phyloP scores from a whole-genome alignment of 176 grass and related monocot species.

The Carex kokanica region DNA sequence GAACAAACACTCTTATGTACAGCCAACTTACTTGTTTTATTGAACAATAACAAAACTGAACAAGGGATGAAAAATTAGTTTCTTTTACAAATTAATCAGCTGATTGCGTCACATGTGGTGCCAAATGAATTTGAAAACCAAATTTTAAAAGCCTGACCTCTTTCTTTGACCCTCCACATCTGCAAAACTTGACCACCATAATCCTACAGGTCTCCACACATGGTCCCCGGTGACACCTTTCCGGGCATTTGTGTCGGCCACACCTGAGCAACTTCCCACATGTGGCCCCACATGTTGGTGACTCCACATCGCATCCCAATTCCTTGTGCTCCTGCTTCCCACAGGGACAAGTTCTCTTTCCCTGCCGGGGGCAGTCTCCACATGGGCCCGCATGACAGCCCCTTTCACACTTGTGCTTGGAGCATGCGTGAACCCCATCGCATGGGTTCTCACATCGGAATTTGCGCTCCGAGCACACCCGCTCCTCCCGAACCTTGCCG shows the following conservation, averaged over 20 bases:
- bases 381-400: conserved; percentile 80
- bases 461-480: conserved; percentile 54
- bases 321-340: conserved; percentile 76
- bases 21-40: background rate
- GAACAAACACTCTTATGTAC: background rate
- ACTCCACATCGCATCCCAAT: conserved; percentile 64
- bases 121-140: background rate
- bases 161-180: conserved; percentile 67
- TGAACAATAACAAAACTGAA: background rate
- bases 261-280: conserved; percentile 76
- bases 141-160: conserved; percentile 41
- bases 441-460: conserved; percentile 61
- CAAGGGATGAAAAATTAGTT: background rate
- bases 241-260: conserved; percentile 62
- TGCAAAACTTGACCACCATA: conserved; percentile 65
- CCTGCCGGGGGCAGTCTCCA: conserved; percentile 74
- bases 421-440: conserved; percentile 50
- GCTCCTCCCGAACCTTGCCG: conserved; percentile 47
- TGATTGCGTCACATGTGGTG: background rate
- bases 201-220: conserved; percentile 69
- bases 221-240: conserved; percentile 72
- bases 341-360: conserved; percentile 69
- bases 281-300: conserved; percentile 63
- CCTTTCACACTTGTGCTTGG: conserved; percentile 77
- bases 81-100: conserved; percentile 1